Percentiles rank a stretch among this genome's conserved stretches.
These are phyloP conservation scores for Strigomonas culicis DNA, from an alignment of 208 protist species.

Conservation along the genomic window DNA sequence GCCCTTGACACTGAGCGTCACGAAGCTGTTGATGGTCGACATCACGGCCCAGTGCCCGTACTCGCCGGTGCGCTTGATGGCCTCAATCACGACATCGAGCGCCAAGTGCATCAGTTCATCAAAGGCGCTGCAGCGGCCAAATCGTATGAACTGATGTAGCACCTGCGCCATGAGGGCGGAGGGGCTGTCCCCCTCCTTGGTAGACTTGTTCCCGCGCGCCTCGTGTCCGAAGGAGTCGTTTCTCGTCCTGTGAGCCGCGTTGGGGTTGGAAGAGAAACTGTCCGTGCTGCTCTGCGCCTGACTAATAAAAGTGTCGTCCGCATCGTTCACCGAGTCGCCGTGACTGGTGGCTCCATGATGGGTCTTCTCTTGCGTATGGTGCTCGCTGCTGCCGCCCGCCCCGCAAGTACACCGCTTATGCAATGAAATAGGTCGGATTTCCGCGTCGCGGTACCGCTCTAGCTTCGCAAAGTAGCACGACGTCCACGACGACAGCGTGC, in stretches of 20 bases:
- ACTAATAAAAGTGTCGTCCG: too few relatives aligned
- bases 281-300: too few relatives aligned
- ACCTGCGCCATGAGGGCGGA: conserved; percentile 23
- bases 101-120: conserved; percentile 51
- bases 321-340: too few relatives aligned
- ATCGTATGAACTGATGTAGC: conserved; percentile 28
- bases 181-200: conserved; percentile 25
- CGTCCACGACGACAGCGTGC: conserved; percentile 4
- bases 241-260: too few relatives aligned
- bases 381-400: too few relatives aligned
- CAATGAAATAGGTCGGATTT: neutral
- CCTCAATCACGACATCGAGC: conserved; percentile 54
- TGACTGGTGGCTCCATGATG: too few relatives aligned
- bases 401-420: too few relatives aligned
- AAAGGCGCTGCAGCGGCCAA: conserved; percentile 47
- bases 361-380: too few relatives aligned
- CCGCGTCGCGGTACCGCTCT: conserved; percentile 5
- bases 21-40: conserved; percentile 34
- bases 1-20: conserved; percentile 37
- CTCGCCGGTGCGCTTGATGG: conserved; percentile 28
- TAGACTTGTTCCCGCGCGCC: neutral
- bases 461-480: conserved; percentile 11
- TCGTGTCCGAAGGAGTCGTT: neutral
- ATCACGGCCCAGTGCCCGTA: conserved; percentile 55
- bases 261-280: too few relatives aligned